Percentiles rank a stretch among this genome's conserved stretches.
Evolutionary conservation across 805 yeast species (phyloP).

Genomic region (Kluyveromyces nonfermentans): DNA sequence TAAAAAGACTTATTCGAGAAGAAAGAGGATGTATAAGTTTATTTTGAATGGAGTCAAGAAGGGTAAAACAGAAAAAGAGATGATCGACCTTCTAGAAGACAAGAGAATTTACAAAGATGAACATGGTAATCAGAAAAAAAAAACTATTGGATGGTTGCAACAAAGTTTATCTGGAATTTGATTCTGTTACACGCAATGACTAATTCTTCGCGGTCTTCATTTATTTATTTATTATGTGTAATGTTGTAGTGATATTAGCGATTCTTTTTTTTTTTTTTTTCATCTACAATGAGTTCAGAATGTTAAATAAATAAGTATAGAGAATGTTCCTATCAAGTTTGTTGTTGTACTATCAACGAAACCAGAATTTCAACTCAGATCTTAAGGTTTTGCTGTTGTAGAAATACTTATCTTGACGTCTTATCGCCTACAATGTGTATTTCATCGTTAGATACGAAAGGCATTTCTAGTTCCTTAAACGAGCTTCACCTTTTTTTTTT

Average conservation of each 20-base stretch:
- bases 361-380: no score
- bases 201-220: not conserved
- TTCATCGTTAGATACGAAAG: not conserved
- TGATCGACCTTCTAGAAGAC: constrained; percentile 25
- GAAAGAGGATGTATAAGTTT: constrained; percentile 30
- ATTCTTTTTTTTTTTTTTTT: no score
- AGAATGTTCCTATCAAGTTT: no score
- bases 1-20: constrained; percentile 29
- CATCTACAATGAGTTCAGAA: no score
- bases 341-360: no score
- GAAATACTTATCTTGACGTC: no score
- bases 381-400: no score
- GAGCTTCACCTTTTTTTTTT: not conserved
- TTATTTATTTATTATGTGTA: no score
- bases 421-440: no score
- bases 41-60: constrained; percentile 26
- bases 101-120: constrained; percentile 25
- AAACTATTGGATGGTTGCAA: constrained; percentile 31
- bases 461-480: not conserved
- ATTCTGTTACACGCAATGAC: not conserved
- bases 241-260: no score
- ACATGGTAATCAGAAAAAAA: constrained; percentile 26
- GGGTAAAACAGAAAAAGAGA: constrained; percentile 28
- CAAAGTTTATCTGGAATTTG: constrained; percentile 28
- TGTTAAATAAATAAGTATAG: no score